Base-by-base conservation (phyloP, 1,139 yeast genomes). In the Candida sp. region DNA sequence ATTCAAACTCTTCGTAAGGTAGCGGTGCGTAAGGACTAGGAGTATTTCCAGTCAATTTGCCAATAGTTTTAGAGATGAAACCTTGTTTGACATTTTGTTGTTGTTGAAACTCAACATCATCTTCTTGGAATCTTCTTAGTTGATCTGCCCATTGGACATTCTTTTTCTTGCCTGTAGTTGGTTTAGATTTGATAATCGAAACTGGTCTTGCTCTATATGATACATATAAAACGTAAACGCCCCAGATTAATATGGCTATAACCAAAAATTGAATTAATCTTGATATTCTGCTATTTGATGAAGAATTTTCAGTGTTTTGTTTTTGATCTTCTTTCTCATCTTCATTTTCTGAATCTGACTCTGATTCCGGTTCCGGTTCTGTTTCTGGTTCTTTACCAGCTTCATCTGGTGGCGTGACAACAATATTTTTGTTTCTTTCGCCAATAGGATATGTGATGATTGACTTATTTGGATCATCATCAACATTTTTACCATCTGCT, bases 91-190 rank as follows among this genome's bases (percentile, higher is more conserved):
- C 47, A 35, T 49, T 47, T 21, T 37, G 49, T 25, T 37, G 48
- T 30, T 46, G 43, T 29, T 36, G 43, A 25, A 33, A 34, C 8
- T 50, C 59, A 5, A 47, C 56, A 22, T 61, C 65, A 22, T 66
- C 70, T 23, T 58, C 65, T 49, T 70, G 70, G 49, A 66, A 67
- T 37, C 57, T 58, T 45, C 73, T 54, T 44, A 74, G 56, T 55
- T 76, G 78, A 52, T 79, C 83, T 6, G 80, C 75, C 84, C 84
- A 79, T 57, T 75, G 82, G 11, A 79, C 84, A 46, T 72, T 75
- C 57, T 79, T 79, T 61, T 75, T 76, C 52, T 66, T 68, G 4
- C 66, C 63, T 21, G 64, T 53, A 2, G 67, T 51, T n/a, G 66
- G 12, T 35, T 51, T 22, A 63, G 57, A 61, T 45, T 70, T 72